Base-by-base conservation (phyloP, 2,329 filamentous ascomycete genomes). In the Fusarium coicis region DNA sequence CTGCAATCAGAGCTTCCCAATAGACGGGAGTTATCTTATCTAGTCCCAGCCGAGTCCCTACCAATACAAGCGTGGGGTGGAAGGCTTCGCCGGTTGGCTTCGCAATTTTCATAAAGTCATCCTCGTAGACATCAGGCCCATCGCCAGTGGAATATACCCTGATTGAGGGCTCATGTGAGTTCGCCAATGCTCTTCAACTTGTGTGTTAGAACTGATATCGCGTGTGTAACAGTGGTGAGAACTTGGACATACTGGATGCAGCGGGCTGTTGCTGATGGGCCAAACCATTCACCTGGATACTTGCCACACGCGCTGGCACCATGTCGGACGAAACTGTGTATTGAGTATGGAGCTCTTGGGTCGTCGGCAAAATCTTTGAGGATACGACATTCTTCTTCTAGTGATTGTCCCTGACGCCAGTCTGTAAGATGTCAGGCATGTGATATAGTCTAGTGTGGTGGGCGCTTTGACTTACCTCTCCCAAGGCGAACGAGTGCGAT, bases 271-370 rank as follows among this genome's bases (percentile, higher is more conserved):
- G 96, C 96, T 23, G 95, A 98, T n/a, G 96, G 96, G 0, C 96
- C 96, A 83, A 99, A 99, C 96, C 96, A 99, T 83, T 98, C 94
- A 42, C 96, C 96, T 0, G 96, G 96, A 78, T 97, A 93, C 82
- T 97, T 98, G 8, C 94, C 95, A 81, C 96, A 99, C 6, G 93
- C 92, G 40, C 89, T 87, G 30, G 95, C 95, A 23, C 96, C 96
- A 76, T 97, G 93, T 59, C 92, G 87, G 40, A 99, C 96, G 78
- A 99, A 99, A 70, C 92, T 93, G 79, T 99, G 96, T 76, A 99
- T 94, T 3, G 96, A 98, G 80, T 97, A 98, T 2, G 95, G 94
- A 7, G 96, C 95, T 74, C 87, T 88, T 5, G 93, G 90, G 70
- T 96, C 92, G 78, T 99, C 96, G 30, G 96, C 94, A 77, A 99